Evolutionary conservation across 306 rosid genomes (phyloP).

Genomic region (Astragalus membranaceus): DNA sequence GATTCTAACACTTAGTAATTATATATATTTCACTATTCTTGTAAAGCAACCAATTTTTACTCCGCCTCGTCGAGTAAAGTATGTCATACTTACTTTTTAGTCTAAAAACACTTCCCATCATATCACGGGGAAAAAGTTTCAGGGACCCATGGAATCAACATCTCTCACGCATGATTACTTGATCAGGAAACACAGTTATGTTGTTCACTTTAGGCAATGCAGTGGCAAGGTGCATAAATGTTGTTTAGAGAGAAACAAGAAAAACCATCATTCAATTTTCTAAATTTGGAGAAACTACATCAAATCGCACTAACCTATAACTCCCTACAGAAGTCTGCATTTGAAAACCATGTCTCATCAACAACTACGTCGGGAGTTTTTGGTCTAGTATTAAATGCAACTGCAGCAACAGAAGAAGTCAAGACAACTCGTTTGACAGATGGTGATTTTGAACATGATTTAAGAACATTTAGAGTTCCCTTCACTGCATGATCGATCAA

Average conservation of each 20-base stretch:
- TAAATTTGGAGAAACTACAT: background rate
- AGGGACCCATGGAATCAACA: background rate
- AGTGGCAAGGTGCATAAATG: background rate
- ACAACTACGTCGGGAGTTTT: slow-evolving; percentile 19
- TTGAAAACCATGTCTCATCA: slow-evolving; percentile 42
- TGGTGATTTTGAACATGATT: slow-evolving; percentile 34
- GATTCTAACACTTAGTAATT: too few species aligned
- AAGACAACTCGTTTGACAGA: slow-evolving; percentile 34
- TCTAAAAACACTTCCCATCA: background rate
- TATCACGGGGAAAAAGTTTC: background rate
- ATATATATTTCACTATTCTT: too few species aligned
- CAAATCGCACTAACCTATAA: slow-evolving; percentile 24
- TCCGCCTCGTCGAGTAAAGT: background rate
- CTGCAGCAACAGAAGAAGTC: slow-evolving; percentile 31
- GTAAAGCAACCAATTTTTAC: too few species aligned
- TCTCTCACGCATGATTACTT: background rate
- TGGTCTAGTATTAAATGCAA: slow-evolving; percentile 15
- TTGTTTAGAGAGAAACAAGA: background rate
- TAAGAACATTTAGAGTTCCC: slow-evolving; percentile 46
- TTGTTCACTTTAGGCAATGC: background rate
- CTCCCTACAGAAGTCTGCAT: slow-evolving; percentile 25
- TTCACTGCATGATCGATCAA: slow-evolving; percentile 42
- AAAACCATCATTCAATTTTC: background rate
- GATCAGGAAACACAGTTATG: background rate
- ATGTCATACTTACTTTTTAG: background rate